Base-by-base conservation (phyloP, 75 land plant genomes). In the Cupressus sempervirens region DNA sequence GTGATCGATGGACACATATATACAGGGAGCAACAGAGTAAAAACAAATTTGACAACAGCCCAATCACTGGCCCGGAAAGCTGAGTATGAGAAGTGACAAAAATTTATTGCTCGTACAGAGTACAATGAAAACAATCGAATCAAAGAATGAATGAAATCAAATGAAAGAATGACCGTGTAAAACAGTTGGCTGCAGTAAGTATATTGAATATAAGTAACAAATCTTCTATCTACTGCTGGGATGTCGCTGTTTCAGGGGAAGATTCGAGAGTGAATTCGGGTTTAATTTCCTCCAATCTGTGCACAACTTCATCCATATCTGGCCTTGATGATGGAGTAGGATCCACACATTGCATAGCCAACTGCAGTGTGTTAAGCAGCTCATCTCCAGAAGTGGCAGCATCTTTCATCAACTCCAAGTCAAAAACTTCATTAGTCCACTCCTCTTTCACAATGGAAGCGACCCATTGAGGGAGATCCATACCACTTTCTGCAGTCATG, bases 391-490 rank as follows among this genome's bases (percentile, higher is more conserved):
- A 88, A 0, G 87, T 85, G 0, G 93, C 43, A 23, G 93, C 92
- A 0, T 84, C 46, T 79, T 89, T 93, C 95, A 97, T 91, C 88
- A 97, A 85, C 86, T 97, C 99, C 88, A 96, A n/a, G 70, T 97
- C 99, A 72, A 97, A 97, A 30, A 97, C 98, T 88, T 97, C 99
- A 54, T 95, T 93, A 0, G 99, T 97, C 99, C 99, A 97, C 85
- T 97, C 94, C 85, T 97, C 98, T 79, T 97, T 94, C 84, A 97
- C 99, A 32, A 95, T 93, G 14, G 93, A 92, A 4, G 99, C 97
- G 29, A 97, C 99, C 93, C 98, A 95, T 43, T 96, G 94, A 11
- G 99, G 98, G 67, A 97, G 84, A 67, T 96, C 98, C 50, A 93
- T 85, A 6, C 97, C 98, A 56, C 92, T 93, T 12, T 89, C 91